Percentiles rank a stretch among this genome's conserved stretches.
These are phyloP conservation scores for Triticum dicoccoides DNA, from an alignment of 176 grass and related monocot genomes.

Conservation along the genomic window DNA sequence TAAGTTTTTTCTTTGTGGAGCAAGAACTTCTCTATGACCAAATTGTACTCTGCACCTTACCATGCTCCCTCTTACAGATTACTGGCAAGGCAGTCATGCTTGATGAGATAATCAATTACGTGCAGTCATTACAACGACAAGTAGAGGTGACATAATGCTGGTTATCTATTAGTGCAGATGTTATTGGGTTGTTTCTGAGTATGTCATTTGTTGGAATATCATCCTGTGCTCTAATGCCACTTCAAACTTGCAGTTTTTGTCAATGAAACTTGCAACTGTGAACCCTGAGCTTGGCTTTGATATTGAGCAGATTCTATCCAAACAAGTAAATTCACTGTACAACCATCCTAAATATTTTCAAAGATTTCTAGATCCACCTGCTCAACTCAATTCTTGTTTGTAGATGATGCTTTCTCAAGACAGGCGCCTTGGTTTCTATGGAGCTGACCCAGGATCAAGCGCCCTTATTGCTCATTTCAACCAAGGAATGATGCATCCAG, in stretches of 20 bases:
- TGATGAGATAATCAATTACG: constrained; percentile 99
- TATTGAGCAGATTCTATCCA: constrained; percentile 75
- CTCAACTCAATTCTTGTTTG: constrained; percentile 21
- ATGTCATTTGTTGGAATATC: constrained; percentile 6
- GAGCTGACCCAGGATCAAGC: constrained; percentile 45
- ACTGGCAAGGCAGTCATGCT: constrained; percentile 99
- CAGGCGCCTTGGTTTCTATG: constrained; percentile 51
- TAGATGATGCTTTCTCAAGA: constrained; percentile 79
- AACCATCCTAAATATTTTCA: constrained; percentile 1
- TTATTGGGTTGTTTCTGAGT: background rate
- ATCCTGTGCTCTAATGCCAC: constrained; percentile 19
- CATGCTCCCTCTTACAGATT: constrained; percentile 47
- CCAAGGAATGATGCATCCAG: constrained; percentile 58
- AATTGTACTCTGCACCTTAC: background rate
- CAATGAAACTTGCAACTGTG: constrained; percentile 94
- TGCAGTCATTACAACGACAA: constrained; percentile 96
- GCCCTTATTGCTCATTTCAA: constrained; percentile 37
- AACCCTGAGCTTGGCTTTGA: constrained; percentile 80
- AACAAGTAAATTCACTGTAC: constrained; percentile 62
- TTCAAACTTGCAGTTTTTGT: constrained; percentile 73
- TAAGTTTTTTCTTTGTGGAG: constrained; percentile 22
- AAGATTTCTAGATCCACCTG: background rate
- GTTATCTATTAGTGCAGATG: background rate
- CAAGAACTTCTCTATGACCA: background rate
- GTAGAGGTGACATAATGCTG: constrained; percentile 59